A percentile compares a stretch with the other conserved stretches of the same genome.
Conservation (phyloP, 225 moss, liverwort and hornwort genomes). For the Marchantia paleacea region DNA sequence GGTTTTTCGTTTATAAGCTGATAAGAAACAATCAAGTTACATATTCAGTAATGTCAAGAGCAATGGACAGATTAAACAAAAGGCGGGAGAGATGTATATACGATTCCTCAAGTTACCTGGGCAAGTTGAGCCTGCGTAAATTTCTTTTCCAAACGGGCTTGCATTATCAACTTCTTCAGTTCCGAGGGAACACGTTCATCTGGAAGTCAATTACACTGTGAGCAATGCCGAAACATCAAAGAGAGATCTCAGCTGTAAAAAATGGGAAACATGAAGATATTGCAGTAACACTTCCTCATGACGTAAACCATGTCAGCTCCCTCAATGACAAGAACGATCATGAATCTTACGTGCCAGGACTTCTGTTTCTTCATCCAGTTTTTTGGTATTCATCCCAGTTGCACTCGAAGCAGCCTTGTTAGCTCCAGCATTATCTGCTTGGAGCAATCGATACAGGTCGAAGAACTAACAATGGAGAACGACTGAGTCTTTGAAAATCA, state of each 20-base stretch:
- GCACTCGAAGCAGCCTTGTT: conserved; percentile 66
- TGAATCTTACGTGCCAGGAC: conserved; percentile 35
- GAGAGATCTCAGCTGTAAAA: no score
- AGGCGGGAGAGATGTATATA: no score
- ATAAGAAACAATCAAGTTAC: background rate
- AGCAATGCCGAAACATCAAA: background rate
- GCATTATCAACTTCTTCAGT: conserved; percentile 69
- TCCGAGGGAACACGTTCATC: conserved; percentile 69
- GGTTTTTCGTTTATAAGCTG: conserved; percentile 75
- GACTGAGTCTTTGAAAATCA: no score
- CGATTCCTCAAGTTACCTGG: conserved; percentile 21
- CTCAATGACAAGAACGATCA: background rate
- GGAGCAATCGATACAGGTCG: background rate
- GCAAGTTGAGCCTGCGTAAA: conserved; percentile 76
- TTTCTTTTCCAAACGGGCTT: conserved; percentile 76
- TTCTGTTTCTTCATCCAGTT: conserved; percentile 84
- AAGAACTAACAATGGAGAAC: background rate
- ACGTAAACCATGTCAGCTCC: no score
- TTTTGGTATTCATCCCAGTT: conserved; percentile 59
- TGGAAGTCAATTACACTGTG: background rate
- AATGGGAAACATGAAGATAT: no score
- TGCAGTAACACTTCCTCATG: no score
- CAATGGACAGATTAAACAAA: background rate
- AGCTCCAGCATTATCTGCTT: conserved; percentile 49
- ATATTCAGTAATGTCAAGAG: background rate